phyloP scores from a whole-genome alignment of 2,329 filamentous ascomycete species.

The Penicillium hesseltinei region DNA sequence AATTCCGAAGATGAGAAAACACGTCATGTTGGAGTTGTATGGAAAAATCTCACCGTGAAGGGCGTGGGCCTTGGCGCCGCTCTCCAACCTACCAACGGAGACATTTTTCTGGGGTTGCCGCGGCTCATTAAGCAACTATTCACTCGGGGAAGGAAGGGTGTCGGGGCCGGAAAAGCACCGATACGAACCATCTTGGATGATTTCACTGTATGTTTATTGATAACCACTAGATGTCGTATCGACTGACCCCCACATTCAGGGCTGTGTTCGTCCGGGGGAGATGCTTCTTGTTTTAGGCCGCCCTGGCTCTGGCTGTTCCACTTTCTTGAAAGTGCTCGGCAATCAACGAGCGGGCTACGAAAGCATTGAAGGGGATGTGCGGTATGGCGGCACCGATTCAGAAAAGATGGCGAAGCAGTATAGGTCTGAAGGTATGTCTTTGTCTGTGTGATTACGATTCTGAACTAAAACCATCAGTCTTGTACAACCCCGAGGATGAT shows the following conservation, averaged over 20 bases:
- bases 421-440: slow-evolving; percentile 40
- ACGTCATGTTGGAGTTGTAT: slow-evolving; percentile 67
- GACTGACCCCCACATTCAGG: slow-evolving; percentile 18
- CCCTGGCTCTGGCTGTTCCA: slow-evolving; percentile 63
- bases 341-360: slow-evolving; percentile 64
- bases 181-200: slow-evolving; percentile 66
- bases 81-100: slow-evolving; percentile 56
- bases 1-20: slow-evolving; percentile 69
- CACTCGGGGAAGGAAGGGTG: slow-evolving; percentile 31
- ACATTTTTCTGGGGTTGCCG: slow-evolving; percentile 53
- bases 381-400: slow-evolving; percentile 57
- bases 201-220: slow-evolving; percentile 46
- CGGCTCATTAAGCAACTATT: slow-evolving; percentile 49
- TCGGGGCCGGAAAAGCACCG: slow-evolving; percentile 43
- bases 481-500: slow-evolving; percentile 77
- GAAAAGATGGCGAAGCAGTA: slow-evolving; percentile 51
- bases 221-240: not conserved
- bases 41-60: slow-evolving; percentile 68
- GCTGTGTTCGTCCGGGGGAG: slow-evolving; percentile 42
- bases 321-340: slow-evolving; percentile 77
- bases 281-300: slow-evolving; percentile 44
- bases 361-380: slow-evolving; percentile 55
- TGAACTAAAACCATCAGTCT: slow-evolving; percentile 44
- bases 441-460: not conserved
- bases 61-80: slow-evolving; percentile 66